These are phyloP conservation scores for Botryotinia narcissicola DNA, from an alignment of 2,329 filamentous ascomycete species.

Conservation along the genomic window DNA sequence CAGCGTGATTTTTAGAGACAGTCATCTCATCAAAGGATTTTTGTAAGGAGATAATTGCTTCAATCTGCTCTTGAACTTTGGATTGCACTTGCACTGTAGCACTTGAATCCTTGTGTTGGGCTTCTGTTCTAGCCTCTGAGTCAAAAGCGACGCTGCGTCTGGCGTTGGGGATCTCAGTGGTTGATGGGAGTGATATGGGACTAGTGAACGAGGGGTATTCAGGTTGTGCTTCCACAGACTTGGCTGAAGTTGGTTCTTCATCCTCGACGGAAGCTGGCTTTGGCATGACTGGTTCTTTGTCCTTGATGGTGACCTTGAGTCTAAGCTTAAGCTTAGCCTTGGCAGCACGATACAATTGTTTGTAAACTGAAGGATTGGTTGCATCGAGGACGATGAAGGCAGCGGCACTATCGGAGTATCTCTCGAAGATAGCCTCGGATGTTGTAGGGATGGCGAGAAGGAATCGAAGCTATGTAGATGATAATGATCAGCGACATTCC, in stretches of 20 bases:
- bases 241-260: constrained; percentile 38
- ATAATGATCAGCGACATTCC: constrained; percentile 30
- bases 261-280: constrained; percentile 51
- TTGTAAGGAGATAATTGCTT: constrained; percentile 33
- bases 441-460: constrained; percentile 63
- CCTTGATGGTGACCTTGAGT: constrained; percentile 63
- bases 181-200: neutral
- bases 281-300: constrained; percentile 37
- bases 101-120: neutral
- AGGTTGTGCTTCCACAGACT: constrained; percentile 24
- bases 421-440: constrained; percentile 71
- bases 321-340: constrained; percentile 98
- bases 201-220: neutral
- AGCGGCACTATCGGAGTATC: constrained; percentile 90
- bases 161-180: neutral
- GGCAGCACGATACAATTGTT: constrained; percentile 92
- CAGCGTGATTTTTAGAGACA: neutral
- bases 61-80: neutral
- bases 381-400: constrained; percentile 77
- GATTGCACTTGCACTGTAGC: neutral
- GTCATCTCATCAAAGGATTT: constrained; percentile 32
- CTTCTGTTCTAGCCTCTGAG: neutral
- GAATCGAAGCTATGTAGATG: constrained; percentile 59
- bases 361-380: constrained; percentile 80
- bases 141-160: neutral